Evolutionary conservation across 768 basidiomycete species (phyloP).

Genomic region (Tricholoma flavovirens): DNA sequence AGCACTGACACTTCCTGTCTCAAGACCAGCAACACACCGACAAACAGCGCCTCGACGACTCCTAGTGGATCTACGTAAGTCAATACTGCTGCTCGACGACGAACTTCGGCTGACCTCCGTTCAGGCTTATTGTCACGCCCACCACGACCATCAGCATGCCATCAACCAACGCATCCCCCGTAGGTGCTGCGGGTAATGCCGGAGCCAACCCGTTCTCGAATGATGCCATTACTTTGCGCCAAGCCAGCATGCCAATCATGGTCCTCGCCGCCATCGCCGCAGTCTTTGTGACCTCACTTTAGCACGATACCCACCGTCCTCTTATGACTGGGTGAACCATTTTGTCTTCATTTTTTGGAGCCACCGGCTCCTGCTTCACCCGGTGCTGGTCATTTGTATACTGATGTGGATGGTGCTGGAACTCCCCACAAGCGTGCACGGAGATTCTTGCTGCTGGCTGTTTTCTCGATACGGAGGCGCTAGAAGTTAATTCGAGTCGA

Average conservation of each 20-base stretch:
- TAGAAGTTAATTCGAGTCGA: slow-evolving; percentile 18
- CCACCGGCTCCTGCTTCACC: slow-evolving; percentile 13
- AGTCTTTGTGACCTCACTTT: slow-evolving; percentile 30
- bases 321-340: slow-evolving; percentile 11
- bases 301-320: slow-evolving; percentile 23
- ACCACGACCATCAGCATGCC: slow-evolving; percentile 9
- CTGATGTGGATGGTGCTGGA: slow-evolving; percentile 12
- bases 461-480: slow-evolving; percentile 16
- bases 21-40: slow-evolving; percentile 5
- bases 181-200: slow-evolving; percentile 43
- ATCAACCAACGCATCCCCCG: slow-evolving; percentile 12
- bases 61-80: slow-evolving; percentile 17
- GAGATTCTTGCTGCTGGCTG: slow-evolving; percentile 16
- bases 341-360: slow-evolving; percentile 11
- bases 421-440: slow-evolving; percentile 9
- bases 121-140: slow-evolving; percentile 19
- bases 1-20: slow-evolving; percentile 36
- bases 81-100: not conserved
- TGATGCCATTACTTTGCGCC: slow-evolving; percentile 30
- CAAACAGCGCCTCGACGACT: slow-evolving; percentile 3
- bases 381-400: slow-evolving; percentile 15
- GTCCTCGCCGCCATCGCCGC: slow-evolving; percentile 36
- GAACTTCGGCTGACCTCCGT: not conserved
- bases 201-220: slow-evolving; percentile 32
- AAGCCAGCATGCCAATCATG: slow-evolving; percentile 36